Conservation (phyloP, 768 basidiomycete species). For the Scleroderma citrinum region DNA sequence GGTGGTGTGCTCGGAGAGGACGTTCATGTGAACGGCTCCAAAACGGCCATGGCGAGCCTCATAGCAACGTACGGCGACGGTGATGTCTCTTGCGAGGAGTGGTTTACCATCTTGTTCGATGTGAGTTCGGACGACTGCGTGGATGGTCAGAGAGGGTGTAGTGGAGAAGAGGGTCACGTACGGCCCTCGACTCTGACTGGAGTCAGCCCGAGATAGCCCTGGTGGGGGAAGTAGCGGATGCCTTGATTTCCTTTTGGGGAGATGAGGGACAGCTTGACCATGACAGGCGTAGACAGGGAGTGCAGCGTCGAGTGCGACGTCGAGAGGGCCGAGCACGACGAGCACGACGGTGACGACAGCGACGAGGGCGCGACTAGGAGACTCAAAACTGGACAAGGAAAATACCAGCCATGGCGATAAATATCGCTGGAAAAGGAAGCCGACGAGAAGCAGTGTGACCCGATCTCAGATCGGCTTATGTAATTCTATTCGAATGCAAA, state of each 20-base stretch:
- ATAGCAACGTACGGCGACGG: conserved; percentile 78
- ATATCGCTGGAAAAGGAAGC: conserved; percentile 27
- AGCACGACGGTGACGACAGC: conserved; percentile 10
- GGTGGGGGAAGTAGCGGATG: conserved; percentile 66
- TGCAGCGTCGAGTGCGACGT: conserved; percentile 10
- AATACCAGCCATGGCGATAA: conserved; percentile 28
- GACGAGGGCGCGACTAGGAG: conserved; percentile 19
- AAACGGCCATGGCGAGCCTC: conserved; percentile 66
- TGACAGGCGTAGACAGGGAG: conserved; percentile 22
- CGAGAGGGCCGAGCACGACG: conserved; percentile 8
- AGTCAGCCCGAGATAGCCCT: conserved; percentile 77
- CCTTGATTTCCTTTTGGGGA: conserved; percentile 68
- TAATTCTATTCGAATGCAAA: background rate
- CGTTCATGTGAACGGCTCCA: conserved; percentile 50
- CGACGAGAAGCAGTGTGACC: conserved; percentile 27
- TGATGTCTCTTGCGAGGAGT: conserved; percentile 59
- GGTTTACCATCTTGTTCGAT: conserved; percentile 66
- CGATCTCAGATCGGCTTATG: conserved; percentile 23
- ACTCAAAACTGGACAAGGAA: conserved; percentile 17
- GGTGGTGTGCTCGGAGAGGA: conserved; percentile 63
- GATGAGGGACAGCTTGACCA: conserved; percentile 67
- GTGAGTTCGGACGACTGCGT: conserved; percentile 60
- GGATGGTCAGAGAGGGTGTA: conserved; percentile 6
- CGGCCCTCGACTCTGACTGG: conserved; percentile 74
- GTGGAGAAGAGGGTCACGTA: conserved; percentile 28